These are phyloP conservation scores for Xylaria nigripes DNA, from an alignment of 495 filamentous ascomycete species.

Conservation along the genomic window DNA sequence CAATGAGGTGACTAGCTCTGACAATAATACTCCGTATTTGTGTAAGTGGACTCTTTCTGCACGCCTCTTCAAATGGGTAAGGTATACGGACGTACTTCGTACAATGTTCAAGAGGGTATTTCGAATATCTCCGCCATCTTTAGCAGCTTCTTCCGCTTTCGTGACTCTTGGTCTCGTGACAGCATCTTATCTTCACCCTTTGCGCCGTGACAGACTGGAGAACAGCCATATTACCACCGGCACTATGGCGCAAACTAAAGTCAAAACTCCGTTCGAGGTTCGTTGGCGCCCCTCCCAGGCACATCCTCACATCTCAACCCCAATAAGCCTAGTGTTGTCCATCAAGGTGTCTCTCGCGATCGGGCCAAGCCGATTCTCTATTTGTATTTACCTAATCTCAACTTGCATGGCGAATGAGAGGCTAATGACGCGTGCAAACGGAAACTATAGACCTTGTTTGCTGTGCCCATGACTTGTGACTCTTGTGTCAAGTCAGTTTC, in stretches of 20 bases:
- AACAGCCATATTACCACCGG: slow-evolving; percentile 5
- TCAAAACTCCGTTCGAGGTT: slow-evolving; percentile 41
- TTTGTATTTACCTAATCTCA: background rate
- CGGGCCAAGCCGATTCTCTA: background rate
- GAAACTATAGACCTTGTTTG: slow-evolving; percentile 70
- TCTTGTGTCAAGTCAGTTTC: slow-evolving; percentile 79
- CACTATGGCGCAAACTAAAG: slow-evolving; percentile 22
- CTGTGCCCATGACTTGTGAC: slow-evolving; percentile 88
- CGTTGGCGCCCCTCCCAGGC: slow-evolving; percentile 17
- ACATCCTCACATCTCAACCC: too few species aligned
- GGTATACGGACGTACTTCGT: too few species aligned
- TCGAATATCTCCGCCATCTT: slow-evolving; percentile 14
- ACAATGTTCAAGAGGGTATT: slow-evolving; percentile 20
- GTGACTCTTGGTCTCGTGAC: slow-evolving; percentile 15
- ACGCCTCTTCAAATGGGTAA: too few species aligned
- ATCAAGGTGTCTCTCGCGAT: too few species aligned
- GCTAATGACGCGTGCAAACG: slow-evolving; percentile 18
- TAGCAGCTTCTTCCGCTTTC: slow-evolving; percentile 12
- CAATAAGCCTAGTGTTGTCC: too few species aligned
- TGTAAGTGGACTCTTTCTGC: slow-evolving; percentile 25
- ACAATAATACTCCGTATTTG: slow-evolving; percentile 10
- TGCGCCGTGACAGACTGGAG: slow-evolving; percentile 18
- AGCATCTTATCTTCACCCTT: slow-evolving; percentile 12
- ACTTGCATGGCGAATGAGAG: background rate
- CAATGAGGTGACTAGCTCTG: slow-evolving; percentile 11